A percentile compares a stretch with the other conserved stretches of the same genome.
Conservation (phyloP, 2,329 filamentous ascomycete genomes). For the Rutstroemia sp. region DNA sequence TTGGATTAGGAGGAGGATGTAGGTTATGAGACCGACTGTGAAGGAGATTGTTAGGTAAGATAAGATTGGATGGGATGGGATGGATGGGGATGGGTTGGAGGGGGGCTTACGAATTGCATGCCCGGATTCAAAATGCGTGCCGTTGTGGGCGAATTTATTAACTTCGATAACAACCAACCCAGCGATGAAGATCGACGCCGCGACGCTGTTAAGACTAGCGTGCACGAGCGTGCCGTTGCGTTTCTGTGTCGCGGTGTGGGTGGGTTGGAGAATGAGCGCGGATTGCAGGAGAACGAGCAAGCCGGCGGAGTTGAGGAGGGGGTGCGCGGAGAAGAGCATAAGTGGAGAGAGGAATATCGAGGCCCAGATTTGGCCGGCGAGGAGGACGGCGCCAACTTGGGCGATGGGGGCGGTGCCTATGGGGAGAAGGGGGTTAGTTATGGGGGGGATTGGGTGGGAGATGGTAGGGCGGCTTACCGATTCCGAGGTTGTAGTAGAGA, state of each 20-base stretch:
- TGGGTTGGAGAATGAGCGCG: conserved; percentile 81
- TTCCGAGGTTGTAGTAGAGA: conserved; percentile 63
- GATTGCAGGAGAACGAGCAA: conserved; percentile 72
- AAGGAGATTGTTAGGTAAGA: not conserved
- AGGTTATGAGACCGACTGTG: conserved; percentile 59
- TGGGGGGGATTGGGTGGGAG: not conserved
- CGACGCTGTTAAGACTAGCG: conserved; percentile 58
- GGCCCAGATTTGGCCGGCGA: conserved; percentile 71
- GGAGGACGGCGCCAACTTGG: conserved; percentile 69
- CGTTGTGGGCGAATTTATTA: conserved; percentile 68
- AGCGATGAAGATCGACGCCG: conserved; percentile 44
- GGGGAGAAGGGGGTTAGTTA: conserved; percentile 13
- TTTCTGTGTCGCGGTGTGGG: conserved; percentile 71
- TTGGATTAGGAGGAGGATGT: conserved; percentile 64
- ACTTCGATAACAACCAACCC: conserved; percentile 69
- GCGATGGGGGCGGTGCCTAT: conserved; percentile 74
- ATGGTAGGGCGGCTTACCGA: conserved; percentile 45
- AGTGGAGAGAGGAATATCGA: conserved; percentile 61
- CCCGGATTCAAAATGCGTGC: conserved; percentile 67
- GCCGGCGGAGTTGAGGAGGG: conserved; percentile 61
- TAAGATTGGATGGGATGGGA: not conserved
- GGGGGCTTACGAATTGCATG: conserved; percentile 54
- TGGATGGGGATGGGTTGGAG: not conserved
- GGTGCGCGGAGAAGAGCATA: conserved; percentile 83
- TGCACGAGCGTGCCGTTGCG: conserved; percentile 52